phyloP scores from a whole-genome alignment of 2,329 filamentous ascomycete genomes.

The Epichloe baconii region DNA sequence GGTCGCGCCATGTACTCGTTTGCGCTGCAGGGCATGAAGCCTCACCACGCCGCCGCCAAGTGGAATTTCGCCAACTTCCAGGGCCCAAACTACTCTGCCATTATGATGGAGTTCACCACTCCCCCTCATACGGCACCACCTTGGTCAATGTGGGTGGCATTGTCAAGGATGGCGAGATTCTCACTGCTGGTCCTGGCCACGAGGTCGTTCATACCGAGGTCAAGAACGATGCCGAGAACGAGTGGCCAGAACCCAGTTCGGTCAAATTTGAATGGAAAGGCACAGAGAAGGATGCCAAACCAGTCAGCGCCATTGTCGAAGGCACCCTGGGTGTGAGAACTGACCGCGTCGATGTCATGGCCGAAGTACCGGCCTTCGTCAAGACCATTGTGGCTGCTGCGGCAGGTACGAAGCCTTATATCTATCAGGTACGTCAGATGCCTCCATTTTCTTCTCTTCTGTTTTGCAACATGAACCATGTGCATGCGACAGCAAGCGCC shows the following conservation, averaged over 20 bases:
- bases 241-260: constrained; percentile 77
- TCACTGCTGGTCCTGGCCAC: constrained; percentile 56
- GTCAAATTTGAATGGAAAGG: constrained; percentile 69
- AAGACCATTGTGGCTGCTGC: constrained; percentile 85
- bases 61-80: constrained; percentile 97
- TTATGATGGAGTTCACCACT: constrained; percentile 94
- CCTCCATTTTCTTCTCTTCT: too few species aligned
- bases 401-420: constrained; percentile 89
- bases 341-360: constrained; percentile 86
- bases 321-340: constrained; percentile 54
- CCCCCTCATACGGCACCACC: constrained; percentile 83
- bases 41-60: constrained; percentile 79
- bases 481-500: neutral
- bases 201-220: constrained; percentile 55
- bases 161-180: constrained; percentile 65
- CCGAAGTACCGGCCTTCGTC: constrained; percentile 87
- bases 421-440: constrained; percentile 63
- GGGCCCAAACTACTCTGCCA: constrained; percentile 69
- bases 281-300: constrained; percentile 61
- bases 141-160: constrained; percentile 73
- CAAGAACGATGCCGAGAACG: constrained; percentile 61
- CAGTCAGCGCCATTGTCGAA: constrained; percentile 55
- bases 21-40: constrained; percentile 96
- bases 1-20: constrained; percentile 71
- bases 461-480: neutral